These are phyloP conservation scores for Globisporangium nodosum DNA, from an alignment of 352 stramenopile species.

Conservation along the genomic window DNA sequence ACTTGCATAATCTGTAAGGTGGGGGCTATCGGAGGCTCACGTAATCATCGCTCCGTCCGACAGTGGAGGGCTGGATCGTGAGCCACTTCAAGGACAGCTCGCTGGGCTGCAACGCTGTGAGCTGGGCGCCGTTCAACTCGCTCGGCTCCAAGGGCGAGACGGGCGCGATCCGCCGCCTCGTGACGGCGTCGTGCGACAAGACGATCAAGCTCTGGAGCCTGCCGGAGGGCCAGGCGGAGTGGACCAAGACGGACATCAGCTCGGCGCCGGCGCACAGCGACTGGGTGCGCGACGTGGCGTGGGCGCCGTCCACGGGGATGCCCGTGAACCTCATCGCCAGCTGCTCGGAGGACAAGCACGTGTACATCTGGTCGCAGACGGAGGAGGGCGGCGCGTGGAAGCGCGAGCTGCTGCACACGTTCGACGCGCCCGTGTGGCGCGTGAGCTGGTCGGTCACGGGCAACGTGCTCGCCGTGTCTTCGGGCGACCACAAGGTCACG, in stretches of 20 bases:
- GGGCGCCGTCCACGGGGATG: slow-evolving; percentile 91
- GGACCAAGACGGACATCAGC: slow-evolving; percentile 75
- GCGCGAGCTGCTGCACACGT: slow-evolving; percentile 90
- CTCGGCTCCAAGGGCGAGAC: slow-evolving; percentile 39
- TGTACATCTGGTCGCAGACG: slow-evolving; percentile 95
- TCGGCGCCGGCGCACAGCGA: slow-evolving; percentile 87
- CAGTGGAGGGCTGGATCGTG: slow-evolving; percentile 86
- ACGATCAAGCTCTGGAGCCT: slow-evolving; percentile 95
- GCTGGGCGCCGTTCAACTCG: slow-evolving; percentile 92
- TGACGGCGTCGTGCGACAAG: slow-evolving; percentile 98
- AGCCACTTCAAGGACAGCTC: slow-evolving; percentile 93
- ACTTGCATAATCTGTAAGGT: too few relatives aligned
- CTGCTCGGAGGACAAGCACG: slow-evolving; percentile 86
- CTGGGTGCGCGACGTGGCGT: slow-evolving; percentile 97
- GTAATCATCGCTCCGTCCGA: too few relatives aligned
- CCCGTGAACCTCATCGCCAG: slow-evolving; percentile 94
- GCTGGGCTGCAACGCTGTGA: slow-evolving; percentile 96
- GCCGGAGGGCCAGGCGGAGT: slow-evolving; percentile 62
- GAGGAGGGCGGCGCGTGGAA: slow-evolving; percentile 82
- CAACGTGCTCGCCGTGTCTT: slow-evolving; percentile 97
- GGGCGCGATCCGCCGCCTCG: slow-evolving; percentile 69
- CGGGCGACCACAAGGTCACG: slow-evolving; percentile 95
- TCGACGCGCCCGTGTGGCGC: slow-evolving; percentile 96
- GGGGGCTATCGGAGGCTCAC: not conserved
- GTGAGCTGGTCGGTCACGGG: slow-evolving; percentile 98